Evolutionary conservation across 345 rosid genomes (phyloP), one percentile per base, ranked within the genome.

Genomic region (Eucalyptus cloeziana): DNA sequence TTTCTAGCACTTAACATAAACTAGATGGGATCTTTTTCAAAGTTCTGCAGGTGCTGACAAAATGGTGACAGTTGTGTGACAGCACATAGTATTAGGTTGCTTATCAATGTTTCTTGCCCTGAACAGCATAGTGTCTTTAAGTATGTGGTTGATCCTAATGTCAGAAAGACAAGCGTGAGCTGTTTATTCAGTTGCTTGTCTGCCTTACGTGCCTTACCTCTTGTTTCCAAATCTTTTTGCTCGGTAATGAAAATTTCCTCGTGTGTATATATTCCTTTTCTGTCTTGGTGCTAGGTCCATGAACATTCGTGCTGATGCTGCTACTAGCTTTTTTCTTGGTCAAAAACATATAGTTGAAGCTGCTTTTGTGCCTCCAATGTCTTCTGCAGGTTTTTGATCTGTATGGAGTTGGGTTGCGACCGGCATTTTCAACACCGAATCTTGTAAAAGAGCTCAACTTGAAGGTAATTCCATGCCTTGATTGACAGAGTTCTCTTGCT

Each of bases 331-430:
- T 88, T 51, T 71, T 50, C 86, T 67, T 87, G 17, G 83, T 76
- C 83, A 76, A 19, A 64, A 76, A 76, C 83, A 76, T 76, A 19
- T 76, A 76, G 27, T 76, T 76, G 47, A 76, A 76, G 27, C 86
- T 47, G 85, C 60, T 47, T 51, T 37, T 85, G 13, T 87, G 45
- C 87, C 60, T 62, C 47, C 47, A 76, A 10, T 76, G 30, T 76
- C 85, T 49, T 87, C 81, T 91, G 60, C 89, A 98, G 99, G 97
- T 95, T 30, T 96, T 98, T 88, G 99, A 98, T 94, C 89, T 95
- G 60, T 98, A 98, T 91, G 99, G 99, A 89, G 96, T 96, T 91
- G 98, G 99, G 89, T 93, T 90, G 87, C 94, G 97, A 87, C 93
- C 93, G 69, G 90, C 97, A 86, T 91, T 90, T 88, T 90, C 96